These are phyloP conservation scores for Ophiostoma sp. DNA, from an alignment of 2,329 filamentous ascomycete genomes.

Conservation along the genomic window DNA sequence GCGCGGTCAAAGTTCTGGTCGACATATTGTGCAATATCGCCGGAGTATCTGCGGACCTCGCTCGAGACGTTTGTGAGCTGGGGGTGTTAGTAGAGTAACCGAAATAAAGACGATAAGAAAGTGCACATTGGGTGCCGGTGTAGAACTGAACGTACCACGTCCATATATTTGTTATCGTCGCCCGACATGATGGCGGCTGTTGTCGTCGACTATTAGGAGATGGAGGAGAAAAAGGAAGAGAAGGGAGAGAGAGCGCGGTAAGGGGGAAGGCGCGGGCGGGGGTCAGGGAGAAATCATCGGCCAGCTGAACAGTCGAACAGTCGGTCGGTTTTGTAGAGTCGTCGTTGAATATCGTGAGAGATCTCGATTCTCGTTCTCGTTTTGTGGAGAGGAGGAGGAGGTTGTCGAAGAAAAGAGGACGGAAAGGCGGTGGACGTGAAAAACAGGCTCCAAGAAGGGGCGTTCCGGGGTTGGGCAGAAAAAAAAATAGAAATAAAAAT, in stretches of 20 bases:
- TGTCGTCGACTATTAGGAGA: background rate
- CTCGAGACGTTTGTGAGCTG: constrained; percentile 56
- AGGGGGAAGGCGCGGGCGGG: constrained; percentile 9
- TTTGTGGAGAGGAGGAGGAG: constrained; percentile 1
- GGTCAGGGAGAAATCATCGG: constrained; percentile 15
- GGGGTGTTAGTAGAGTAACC: constrained; percentile 3
- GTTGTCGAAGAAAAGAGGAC: constrained; percentile 9
- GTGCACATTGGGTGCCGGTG: too few relatives aligned
- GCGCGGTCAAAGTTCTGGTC: constrained; percentile 79
- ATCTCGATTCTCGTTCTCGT: background rate
- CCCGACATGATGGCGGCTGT: constrained; percentile 29
- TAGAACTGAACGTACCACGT: constrained; percentile 28
- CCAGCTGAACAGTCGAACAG: background rate
- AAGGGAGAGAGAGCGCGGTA: background rate
- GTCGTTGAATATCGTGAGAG: background rate
- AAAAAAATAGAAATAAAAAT: constrained; percentile 16
- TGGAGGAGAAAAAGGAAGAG: background rate
- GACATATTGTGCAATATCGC: constrained; percentile 74
- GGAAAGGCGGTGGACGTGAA: constrained; percentile 20
- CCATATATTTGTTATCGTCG: constrained; percentile 32
- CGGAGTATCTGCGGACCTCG: constrained; percentile 70
- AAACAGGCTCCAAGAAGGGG: background rate
- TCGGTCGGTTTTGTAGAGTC: background rate
- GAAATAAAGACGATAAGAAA: background rate
- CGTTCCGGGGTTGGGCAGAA: constrained; percentile 18